Evolutionary conservation across 331 rosid genomes (phyloP).

Genomic region (Rosa hybrid): DNA sequence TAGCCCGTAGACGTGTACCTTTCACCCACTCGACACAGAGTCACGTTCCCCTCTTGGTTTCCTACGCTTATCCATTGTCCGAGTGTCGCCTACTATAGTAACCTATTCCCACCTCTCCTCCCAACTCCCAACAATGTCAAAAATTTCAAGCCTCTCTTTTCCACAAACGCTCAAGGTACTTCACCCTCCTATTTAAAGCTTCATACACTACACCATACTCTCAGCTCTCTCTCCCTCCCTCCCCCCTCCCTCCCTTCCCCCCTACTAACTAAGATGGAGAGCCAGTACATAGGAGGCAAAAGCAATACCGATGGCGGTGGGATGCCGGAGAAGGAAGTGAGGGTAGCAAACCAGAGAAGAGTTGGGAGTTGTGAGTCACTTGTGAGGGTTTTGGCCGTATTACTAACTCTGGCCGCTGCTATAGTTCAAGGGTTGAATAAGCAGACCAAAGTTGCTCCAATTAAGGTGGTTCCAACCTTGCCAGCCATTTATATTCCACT

Average conservation of each 20-base stretch:
- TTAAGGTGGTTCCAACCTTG: conserved; percentile 27
- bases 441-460: conserved; percentile 49
- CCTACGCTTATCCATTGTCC: background rate
- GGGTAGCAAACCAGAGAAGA: conserved; percentile 20
- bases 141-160: background rate
- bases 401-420: conserved; percentile 49
- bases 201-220: background rate
- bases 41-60: background rate
- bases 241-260: background rate
- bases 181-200: background rate
- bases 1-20: background rate
- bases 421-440: conserved; percentile 44
- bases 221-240: background rate
- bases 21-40: too few species aligned
- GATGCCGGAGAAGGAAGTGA: conserved; percentile 25
- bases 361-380: conserved; percentile 29
- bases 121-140: background rate
- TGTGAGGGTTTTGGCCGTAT: conserved; percentile 55
- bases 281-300: conserved; percentile 10
- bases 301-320: background rate
- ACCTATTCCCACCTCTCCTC: background rate
- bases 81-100: background rate
- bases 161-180: background rate
- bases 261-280: conserved; percentile 22
- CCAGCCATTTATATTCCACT: conserved; percentile 55